phyloP scores from a whole-genome alignment of 2,329 filamentous ascomycete species.

The Pseudocercospora crystallina region DNA sequence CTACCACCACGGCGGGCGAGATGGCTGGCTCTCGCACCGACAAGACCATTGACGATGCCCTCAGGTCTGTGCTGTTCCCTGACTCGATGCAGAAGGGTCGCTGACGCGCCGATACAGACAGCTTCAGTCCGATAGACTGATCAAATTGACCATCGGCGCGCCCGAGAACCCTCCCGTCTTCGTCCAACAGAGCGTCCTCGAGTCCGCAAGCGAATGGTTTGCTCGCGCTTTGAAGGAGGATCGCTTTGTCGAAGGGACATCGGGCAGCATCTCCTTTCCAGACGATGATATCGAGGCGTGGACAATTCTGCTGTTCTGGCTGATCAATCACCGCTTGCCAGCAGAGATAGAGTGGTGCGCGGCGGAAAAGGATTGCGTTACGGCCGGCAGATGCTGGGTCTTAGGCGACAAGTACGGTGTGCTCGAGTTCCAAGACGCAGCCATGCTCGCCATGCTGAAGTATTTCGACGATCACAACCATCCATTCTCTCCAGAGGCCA shows the following conservation, averaged over 20 bases:
- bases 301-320: conserved; percentile 12
- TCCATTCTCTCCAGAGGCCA: neutral
- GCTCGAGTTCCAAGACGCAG: conserved; percentile 4
- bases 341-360: neutral
- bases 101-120: no score
- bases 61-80: no score
- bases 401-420: conserved; percentile 15
- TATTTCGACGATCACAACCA: neutral
- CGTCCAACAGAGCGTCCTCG: conserved; percentile 4
- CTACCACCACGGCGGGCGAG: no score
- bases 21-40: no score
- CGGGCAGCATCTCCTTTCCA: neutral
- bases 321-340: neutral
- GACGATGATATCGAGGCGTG: conserved; percentile 12
- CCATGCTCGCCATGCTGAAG: conserved; percentile 3
- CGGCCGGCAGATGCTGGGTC: conserved; percentile 9
- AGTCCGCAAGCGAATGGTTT: conserved; percentile 5
- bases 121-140: conserved; percentile 3
- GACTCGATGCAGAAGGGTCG: no score
- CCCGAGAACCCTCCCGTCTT: neutral
- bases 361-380: neutral
- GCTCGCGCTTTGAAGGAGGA: neutral
- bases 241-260: conserved; percentile 1
- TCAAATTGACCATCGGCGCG: conserved; percentile 4
- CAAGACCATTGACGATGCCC: no score